Percentiles rank a stretch among this genome's conserved stretches.
These are phyloP conservation scores for Calycina herbarum DNA, from an alignment of 2,329 filamentous ascomycete species.

Conservation along the genomic window DNA sequence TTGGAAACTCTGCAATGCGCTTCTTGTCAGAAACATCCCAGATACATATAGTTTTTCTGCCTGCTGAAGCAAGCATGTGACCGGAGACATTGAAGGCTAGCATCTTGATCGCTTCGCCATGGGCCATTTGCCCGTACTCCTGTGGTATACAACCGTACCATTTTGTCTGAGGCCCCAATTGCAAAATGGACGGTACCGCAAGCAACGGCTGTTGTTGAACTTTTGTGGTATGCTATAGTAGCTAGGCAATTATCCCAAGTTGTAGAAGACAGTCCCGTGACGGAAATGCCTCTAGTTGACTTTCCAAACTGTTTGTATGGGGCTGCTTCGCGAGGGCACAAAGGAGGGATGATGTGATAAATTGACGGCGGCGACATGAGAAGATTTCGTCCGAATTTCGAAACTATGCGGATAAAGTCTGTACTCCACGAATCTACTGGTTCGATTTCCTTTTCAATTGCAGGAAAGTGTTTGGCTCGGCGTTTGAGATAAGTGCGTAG, in stretches of 20 bases:
- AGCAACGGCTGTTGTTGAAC: not conserved
- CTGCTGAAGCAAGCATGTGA: not conserved
- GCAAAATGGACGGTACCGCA: not conserved
- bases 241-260: not conserved
- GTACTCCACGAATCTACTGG: slow-evolving; percentile 32
- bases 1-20: not conserved
- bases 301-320: not conserved
- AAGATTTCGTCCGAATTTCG: slow-evolving; percentile 14
- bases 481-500: slow-evolving; percentile 32
- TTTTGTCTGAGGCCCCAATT: not conserved
- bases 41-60: not conserved
- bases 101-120: not conserved
- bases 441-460: slow-evolving; percentile 26
- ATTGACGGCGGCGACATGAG: slow-evolving; percentile 12
- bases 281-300: not conserved
- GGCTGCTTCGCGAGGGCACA: slow-evolving; percentile 9
- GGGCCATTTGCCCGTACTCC: not conserved
- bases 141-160: not conserved
- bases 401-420: slow-evolving; percentile 13
- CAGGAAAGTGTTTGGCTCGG: slow-evolving; percentile 15
- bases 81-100: not conserved
- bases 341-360: slow-evolving; percentile 17
- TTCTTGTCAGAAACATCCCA: not conserved
- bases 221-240: not conserved
- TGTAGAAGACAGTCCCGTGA: not conserved